A percentile compares a stretch with the other conserved stretches of the same genome.
phyloP scores from a whole-genome alignment of 1,284 basidiomycete species.

The Phellopilus nigrolimitatus region DNA sequence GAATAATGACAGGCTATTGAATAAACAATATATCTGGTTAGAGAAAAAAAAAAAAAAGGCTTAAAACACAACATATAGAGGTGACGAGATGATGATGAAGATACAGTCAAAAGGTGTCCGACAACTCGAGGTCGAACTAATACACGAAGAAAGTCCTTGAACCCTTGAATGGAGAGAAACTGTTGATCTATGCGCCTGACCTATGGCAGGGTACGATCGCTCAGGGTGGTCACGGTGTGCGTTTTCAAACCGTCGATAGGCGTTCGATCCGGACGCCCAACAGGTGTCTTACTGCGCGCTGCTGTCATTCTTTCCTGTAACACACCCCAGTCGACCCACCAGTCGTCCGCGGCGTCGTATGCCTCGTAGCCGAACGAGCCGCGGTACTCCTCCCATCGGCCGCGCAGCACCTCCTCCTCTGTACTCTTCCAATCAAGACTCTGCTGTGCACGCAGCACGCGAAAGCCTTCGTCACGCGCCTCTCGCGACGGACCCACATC shows the following conservation, averaged over 20 bases:
- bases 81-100: no score
- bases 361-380: constrained; percentile 6
- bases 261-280: no score
- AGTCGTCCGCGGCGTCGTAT: constrained; percentile 9
- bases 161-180: no score
- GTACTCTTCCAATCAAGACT: constrained; percentile 1
- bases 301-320: not conserved
- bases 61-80: no score
- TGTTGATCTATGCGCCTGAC: no score
- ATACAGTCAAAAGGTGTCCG: no score
- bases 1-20: no score
- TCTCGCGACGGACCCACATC: constrained; percentile 32
- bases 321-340: constrained; percentile 11
- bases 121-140: no score
- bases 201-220: no score
- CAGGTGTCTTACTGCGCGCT: not conserved
- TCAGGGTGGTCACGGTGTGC: not conserved
- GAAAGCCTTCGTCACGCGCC: constrained; percentile 35
- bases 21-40: no score
- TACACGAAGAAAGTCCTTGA: no score
- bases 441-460: not conserved
- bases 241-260: not conserved
- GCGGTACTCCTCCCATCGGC: constrained; percentile 3
- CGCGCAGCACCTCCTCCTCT: not conserved
- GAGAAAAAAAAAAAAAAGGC: no score